phyloP scores from a whole-genome alignment of 176 grass and related monocot genomes.

The Cenchrus americanus region DNA sequence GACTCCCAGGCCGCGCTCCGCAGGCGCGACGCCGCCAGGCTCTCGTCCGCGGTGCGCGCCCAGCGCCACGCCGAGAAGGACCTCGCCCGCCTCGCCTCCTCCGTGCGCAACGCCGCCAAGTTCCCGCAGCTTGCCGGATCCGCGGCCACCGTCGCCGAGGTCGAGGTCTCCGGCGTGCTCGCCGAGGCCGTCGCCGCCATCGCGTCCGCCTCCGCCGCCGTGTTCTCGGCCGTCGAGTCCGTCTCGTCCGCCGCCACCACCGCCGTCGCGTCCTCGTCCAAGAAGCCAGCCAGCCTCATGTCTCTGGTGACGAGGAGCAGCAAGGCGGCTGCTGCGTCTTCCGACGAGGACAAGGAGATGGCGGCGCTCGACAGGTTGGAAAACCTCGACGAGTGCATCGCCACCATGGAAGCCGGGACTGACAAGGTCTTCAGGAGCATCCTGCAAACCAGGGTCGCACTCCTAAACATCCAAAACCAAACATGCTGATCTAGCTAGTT shows the following conservation, averaged over 20 bases:
- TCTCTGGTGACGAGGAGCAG: conserved; percentile 25
- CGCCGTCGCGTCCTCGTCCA: background rate
- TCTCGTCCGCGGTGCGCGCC: conserved; percentile 41
- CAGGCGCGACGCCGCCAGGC: conserved; percentile 29
- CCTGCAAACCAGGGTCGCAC: conserved; percentile 64
- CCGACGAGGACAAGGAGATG: conserved; percentile 43
- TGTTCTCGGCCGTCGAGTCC: conserved; percentile 29
- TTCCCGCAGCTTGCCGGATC: background rate
- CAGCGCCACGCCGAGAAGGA: conserved; percentile 52
- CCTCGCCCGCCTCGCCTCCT: conserved; percentile 39
- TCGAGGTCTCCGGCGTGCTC: conserved; percentile 47
- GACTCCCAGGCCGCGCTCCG: conserved; percentile 62
- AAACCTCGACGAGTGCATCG: conserved; percentile 62
- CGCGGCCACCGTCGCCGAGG: conserved; percentile 9
- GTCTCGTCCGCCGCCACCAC: conserved; percentile 30
- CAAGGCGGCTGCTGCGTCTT: background rate
- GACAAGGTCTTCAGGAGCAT: conserved; percentile 75
- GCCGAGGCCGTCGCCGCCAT: conserved; percentile 38
- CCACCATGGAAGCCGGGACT: conserved; percentile 55
- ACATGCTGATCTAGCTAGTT: conserved; percentile 25
- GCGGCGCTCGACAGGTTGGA: conserved; percentile 59
- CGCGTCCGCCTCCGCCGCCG: conserved; percentile 28
- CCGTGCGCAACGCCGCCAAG: conserved; percentile 32
- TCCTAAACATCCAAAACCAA: conserved; percentile 72
- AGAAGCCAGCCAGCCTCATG: conserved; percentile 16